Evolutionary conservation across 306 rosid genomes (phyloP).

Genomic region (Carpinus viminea): DNA sequence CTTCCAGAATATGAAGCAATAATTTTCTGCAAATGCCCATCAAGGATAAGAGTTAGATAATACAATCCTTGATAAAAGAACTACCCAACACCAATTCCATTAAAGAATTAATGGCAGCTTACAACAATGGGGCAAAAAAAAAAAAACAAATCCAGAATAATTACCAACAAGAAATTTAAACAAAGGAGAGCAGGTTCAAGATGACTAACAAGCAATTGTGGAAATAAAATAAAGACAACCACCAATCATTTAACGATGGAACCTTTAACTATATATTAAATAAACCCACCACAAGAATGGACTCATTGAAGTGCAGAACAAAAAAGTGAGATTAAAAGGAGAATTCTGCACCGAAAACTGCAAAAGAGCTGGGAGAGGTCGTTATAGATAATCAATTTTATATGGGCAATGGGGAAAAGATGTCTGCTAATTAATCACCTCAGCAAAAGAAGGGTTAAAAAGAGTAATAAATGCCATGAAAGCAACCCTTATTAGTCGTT

Average conservation of each 20-base stretch:
- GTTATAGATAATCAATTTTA: slow-evolving; percentile 51
- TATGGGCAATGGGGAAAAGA: slow-evolving; percentile 29
- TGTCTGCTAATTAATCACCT: slow-evolving; percentile 30
- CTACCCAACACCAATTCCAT: background rate
- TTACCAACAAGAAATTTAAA: background rate
- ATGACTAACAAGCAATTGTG: background rate
- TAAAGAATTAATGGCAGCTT: slow-evolving; percentile 9
- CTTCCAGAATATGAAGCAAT: slow-evolving; percentile 64
- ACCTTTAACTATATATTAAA: slow-evolving; percentile 3
- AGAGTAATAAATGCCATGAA: slow-evolving; percentile 44
- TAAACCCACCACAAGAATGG: slow-evolving; percentile 43
- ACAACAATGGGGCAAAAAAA: background rate
- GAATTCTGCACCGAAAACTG: slow-evolving; percentile 37
- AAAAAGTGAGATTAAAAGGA: slow-evolving; percentile 37
- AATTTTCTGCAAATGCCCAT: slow-evolving; percentile 47
- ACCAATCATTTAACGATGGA: slow-evolving; percentile 6
- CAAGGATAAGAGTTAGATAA: slow-evolving; percentile 17
- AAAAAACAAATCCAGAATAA: slow-evolving; percentile 8
- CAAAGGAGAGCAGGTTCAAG: background rate
- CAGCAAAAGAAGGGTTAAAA: slow-evolving; percentile 34
- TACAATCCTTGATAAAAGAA: background rate
- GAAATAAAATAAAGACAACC: background rate
- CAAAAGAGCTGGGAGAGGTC: slow-evolving; percentile 39
- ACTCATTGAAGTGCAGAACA: slow-evolving; percentile 31
- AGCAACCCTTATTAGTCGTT: slow-evolving; percentile 36